A percentile compares a stretch with the other conserved stretches of the same genome.
phyloP scores from a whole-genome alignment of 371 early-diverging fungal species.

The Mortierella sp. region DNA sequence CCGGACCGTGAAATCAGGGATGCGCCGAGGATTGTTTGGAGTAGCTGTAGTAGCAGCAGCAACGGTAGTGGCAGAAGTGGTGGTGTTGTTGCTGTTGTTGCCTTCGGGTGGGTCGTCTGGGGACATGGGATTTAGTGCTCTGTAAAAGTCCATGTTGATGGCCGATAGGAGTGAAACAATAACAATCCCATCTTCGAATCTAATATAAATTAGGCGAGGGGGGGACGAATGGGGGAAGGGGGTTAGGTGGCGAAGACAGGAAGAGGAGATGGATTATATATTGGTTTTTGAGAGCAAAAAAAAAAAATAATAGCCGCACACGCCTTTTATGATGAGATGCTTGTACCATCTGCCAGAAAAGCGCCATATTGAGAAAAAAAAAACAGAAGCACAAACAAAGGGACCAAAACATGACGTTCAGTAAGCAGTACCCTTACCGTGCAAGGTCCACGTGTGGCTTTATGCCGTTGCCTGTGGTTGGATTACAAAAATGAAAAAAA shows the following conservation, averaged over 20 bases:
- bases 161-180: constrained; percentile 42
- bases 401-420: too few relatives aligned
- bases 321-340: too few relatives aligned
- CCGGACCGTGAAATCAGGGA: constrained; percentile 29
- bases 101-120: constrained; percentile 42
- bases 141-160: constrained; percentile 57
- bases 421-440: constrained; percentile 38
- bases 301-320: background rate
- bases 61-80: too few relatives aligned
- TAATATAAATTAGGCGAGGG: background rate
- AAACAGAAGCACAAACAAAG: background rate
- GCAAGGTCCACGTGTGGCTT: constrained; percentile 55
- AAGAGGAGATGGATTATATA: background rate
- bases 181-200: constrained; percentile 55
- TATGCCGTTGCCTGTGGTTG: constrained; percentile 42
- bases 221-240: background rate
- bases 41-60: too few relatives aligned
- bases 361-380: background rate
- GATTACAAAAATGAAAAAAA: background rate
- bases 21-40: too few relatives aligned
- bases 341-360: background rate
- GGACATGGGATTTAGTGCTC: constrained; percentile 34
- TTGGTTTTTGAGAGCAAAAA: background rate
- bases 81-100: background rate
- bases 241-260: background rate